Conservation (phyloP, 805 yeast genomes). For the Ogataea zsoltii region DNA sequence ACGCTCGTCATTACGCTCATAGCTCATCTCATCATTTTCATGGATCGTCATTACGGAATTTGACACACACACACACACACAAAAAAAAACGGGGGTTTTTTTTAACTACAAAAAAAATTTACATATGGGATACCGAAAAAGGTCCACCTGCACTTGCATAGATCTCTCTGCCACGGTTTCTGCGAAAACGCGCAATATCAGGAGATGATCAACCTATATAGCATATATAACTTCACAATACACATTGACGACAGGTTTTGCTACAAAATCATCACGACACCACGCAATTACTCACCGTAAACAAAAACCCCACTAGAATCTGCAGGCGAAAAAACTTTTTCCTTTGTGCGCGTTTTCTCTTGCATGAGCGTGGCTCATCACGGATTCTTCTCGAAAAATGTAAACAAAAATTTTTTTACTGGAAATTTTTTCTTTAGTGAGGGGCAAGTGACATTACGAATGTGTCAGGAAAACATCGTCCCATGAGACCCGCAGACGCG, state of each 20-base stretch:
- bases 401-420: constrained; percentile 10
- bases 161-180: neutral
- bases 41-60: neutral
- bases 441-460: too few species aligned
- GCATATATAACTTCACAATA: neutral
- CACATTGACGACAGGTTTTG: neutral
- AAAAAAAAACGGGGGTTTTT: constrained; percentile 7
- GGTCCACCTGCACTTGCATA: neutral
- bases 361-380: constrained; percentile 6
- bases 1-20: neutral
- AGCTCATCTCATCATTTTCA: constrained; percentile 3
- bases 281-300: neutral
- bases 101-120: neutral
- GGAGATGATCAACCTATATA: neutral
- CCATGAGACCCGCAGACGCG: too few species aligned
- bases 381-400: constrained; percentile 12
- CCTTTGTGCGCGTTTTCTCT: constrained; percentile 8
- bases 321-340: constrained; percentile 1
- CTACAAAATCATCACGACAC: neutral
- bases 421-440: neutral
- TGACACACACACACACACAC: neutral
- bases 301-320: constrained; percentile 1
- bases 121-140: neutral
- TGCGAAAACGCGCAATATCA: neutral
- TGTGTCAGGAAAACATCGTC: too few species aligned